A percentile compares a stretch with the other conserved stretches of the same genome.
Conservation (phyloP, 1,284 basidiomycete species). For the Cutaneotrichosporon dermatis region DNA sequence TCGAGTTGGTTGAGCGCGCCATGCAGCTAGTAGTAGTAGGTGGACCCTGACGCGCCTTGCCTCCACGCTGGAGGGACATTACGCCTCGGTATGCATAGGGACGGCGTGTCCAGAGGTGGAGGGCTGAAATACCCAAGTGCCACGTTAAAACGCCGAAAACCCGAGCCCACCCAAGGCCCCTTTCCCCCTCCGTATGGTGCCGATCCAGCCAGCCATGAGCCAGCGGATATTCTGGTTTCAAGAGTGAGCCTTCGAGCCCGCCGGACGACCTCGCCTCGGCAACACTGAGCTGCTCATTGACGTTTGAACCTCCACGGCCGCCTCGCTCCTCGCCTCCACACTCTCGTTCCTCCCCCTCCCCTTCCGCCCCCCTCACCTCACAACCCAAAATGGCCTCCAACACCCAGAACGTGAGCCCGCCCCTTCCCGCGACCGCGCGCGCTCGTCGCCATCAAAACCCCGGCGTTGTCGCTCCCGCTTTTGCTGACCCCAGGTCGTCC, state of each 20-base stretch:
- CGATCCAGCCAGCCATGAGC: neutral
- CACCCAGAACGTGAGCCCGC: conserved; percentile 26
- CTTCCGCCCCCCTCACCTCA: conserved; percentile 1
- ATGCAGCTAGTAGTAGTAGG: neutral
- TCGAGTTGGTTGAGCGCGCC: neutral
- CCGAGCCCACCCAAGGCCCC: neutral
- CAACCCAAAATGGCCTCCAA: conserved; percentile 42
- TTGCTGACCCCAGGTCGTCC: conserved; percentile 70
- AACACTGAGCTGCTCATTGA: neutral
- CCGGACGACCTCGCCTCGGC: no score
- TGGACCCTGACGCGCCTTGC: neutral
- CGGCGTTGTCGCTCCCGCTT: neutral
- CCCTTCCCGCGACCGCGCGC: neutral
- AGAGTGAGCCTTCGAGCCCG: neutral
- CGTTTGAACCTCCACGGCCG: neutral
- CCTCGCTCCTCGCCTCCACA: neutral
- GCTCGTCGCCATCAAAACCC: neutral
- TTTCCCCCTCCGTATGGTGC: neutral
- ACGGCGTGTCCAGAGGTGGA: neutral
- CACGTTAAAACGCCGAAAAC: conserved; percentile 2
- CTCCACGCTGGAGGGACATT: neutral
- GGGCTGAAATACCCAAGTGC: neutral
- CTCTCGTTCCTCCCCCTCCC: neutral
- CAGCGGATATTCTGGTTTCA: neutral
- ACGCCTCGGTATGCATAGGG: no score